phyloP scores from a whole-genome alignment of 306 rosid species.

The Quercus alba region DNA sequence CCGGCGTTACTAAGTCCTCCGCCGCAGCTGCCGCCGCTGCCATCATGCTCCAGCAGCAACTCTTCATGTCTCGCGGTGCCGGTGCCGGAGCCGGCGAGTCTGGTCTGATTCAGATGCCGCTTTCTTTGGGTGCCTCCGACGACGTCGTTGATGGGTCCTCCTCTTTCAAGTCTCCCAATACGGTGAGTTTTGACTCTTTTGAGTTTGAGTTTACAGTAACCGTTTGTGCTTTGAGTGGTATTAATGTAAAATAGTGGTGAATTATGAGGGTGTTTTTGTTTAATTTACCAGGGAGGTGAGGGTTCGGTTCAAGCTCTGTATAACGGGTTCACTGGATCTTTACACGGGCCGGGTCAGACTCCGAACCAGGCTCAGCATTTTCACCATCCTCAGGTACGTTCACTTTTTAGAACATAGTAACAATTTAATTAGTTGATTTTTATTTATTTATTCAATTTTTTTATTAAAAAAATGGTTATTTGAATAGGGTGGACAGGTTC shows the following conservation, averaged over 20 bases:
- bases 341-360: slow-evolving; percentile 32
- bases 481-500: slow-evolving; percentile 32
- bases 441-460: background rate
- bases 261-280: background rate
- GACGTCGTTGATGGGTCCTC: slow-evolving; percentile 62
- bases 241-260: background rate
- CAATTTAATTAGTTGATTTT: background rate
- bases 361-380: slow-evolving; percentile 54
- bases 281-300: slow-evolving; percentile 35
- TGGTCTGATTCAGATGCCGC: slow-evolving; percentile 50
- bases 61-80: slow-evolving; percentile 40
- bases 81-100: slow-evolving; percentile 32
- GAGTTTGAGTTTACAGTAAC: no score
- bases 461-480: no score
- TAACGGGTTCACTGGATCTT: slow-evolving; percentile 60
- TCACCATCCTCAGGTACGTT: slow-evolving; percentile 56
- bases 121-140: slow-evolving; percentile 40
- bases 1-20: slow-evolving; percentile 11
- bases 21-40: slow-evolving; percentile 47
- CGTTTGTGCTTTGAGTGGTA: background rate
- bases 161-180: slow-evolving; percentile 50
- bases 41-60: slow-evolving; percentile 79
- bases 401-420: background rate
- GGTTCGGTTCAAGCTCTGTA: slow-evolving; percentile 51
- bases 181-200: slow-evolving; percentile 29